Evolutionary conservation across 2,329 filamentous ascomycete species (phyloP).

Genomic region (Elsinoe arachidis): DNA sequence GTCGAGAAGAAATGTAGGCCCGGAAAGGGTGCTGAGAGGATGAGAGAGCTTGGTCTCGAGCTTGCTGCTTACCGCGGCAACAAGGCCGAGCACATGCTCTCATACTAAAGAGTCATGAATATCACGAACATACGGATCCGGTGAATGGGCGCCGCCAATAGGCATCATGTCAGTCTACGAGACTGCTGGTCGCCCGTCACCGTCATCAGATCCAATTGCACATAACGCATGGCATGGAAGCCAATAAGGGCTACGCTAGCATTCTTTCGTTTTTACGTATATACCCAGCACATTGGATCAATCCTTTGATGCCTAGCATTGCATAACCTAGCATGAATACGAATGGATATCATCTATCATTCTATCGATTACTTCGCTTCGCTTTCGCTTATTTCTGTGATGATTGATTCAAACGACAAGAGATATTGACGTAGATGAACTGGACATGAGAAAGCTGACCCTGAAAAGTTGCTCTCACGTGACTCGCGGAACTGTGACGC

Average conservation of each 20-base stretch:
- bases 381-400: not conserved
- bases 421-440: too few relatives aligned
- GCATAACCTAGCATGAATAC: not conserved
- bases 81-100: slow-evolving; percentile 38
- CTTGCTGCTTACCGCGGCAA: slow-evolving; percentile 73
- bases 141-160: slow-evolving; percentile 14
- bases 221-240: slow-evolving; percentile 4
- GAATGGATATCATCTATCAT: not conserved
- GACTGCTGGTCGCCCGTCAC: slow-evolving; percentile 17
- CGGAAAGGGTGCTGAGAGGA: slow-evolving; percentile 83
- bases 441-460: not conserved
- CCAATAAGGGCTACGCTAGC: slow-evolving; percentile 4
- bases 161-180: slow-evolving; percentile 13
- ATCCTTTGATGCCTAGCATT: slow-evolving; percentile 1
- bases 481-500: slow-evolving; percentile 12
- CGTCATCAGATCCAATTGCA: slow-evolving; percentile 13
- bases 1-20: slow-evolving; percentile 49
- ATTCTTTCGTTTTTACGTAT: slow-evolving; percentile 11
- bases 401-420: too few relatives aligned
- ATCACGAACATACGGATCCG: slow-evolving; percentile 12
- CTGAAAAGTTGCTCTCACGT: not conserved
- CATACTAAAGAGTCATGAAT: slow-evolving; percentile 25
- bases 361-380: not conserved
- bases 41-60: slow-evolving; percentile 83
- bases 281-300: slow-evolving; percentile 10